Percentiles rank a stretch among this genome's conserved stretches.
Conservation (phyloP, 345 rosid species). For the Eucalyptus melliodora region DNA sequence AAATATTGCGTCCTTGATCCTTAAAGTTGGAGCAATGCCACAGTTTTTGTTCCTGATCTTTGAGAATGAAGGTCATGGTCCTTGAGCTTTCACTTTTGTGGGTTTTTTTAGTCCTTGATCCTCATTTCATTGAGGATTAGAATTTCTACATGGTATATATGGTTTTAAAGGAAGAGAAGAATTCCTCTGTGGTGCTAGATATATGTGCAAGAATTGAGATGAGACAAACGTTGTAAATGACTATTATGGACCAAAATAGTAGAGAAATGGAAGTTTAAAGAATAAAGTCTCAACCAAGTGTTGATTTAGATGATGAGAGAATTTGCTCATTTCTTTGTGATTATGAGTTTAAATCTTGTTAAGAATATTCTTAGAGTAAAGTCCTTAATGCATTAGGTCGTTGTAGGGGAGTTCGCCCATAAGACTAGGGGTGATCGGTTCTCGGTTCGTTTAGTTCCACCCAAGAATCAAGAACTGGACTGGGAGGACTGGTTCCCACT, state of each 20-base stretch:
- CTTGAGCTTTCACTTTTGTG: neutral
- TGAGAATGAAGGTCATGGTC: neutral
- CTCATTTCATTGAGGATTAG: neutral
- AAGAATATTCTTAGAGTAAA: neutral
- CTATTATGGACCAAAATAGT: neutral
- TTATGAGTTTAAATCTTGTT: neutral
- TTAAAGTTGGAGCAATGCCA: neutral
- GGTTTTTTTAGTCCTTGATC: neutral
- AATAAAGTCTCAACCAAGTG: neutral
- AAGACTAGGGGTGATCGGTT: no score
- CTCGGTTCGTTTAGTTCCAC: no score
- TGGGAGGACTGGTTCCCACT: no score
- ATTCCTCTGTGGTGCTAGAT: neutral
- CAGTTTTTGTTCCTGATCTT: neutral
- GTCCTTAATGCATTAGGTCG: neutral
- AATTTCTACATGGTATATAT: neutral
- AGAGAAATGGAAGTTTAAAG: neutral
- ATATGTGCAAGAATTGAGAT: neutral
- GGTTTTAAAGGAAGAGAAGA: neutral
- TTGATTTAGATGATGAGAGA: neutral
- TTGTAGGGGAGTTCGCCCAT: neutral
- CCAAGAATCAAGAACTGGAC: no score
- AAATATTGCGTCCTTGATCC: neutral
- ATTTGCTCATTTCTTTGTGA: neutral
- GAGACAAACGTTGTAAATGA: neutral